phyloP scores from a whole-genome alignment of 2,329 filamentous ascomycete genomes.

The Talaromyces amestolkiae region DNA sequence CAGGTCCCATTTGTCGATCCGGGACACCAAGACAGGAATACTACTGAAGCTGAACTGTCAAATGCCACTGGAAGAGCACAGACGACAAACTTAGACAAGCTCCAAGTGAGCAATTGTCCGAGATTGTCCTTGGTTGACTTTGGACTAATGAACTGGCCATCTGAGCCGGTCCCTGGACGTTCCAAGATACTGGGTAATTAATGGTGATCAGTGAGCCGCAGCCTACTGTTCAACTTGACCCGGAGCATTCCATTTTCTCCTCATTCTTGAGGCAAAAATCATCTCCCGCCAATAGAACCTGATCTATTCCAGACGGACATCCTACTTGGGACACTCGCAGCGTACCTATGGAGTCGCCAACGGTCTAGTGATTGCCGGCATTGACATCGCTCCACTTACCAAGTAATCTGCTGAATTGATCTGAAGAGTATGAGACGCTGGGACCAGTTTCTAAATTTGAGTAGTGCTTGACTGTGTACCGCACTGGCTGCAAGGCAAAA shows the following conservation, averaged over 20 bases:
- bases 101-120: constrained; percentile 15
- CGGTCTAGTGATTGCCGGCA: constrained; percentile 20
- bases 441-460: constrained; percentile 15
- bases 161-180: neutral
- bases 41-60: constrained; percentile 1
- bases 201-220: constrained; percentile 18
- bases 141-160: neutral
- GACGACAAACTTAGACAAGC: constrained; percentile 12
- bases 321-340: constrained; percentile 21
- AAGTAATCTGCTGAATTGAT: constrained; percentile 8
- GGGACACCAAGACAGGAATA: constrained; percentile 9
- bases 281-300: constrained; percentile 13
- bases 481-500: constrained; percentile 21
- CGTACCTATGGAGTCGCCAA: constrained; percentile 20
- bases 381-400: constrained; percentile 19
- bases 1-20: constrained; percentile 22
- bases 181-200: constrained; percentile 14
- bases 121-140: constrained; percentile 17
- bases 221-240: constrained; percentile 5
- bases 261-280: constrained; percentile 19
- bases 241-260: constrained; percentile 20
- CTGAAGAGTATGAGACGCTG: constrained; percentile 12
- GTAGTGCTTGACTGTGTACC: constrained; percentile 16
- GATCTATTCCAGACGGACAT: constrained; percentile 13
- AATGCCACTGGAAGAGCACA: constrained; percentile 16